Conservation (phyloP, 2,329 filamentous ascomycete species). For the Pseudogymnoascus sp. region DNA sequence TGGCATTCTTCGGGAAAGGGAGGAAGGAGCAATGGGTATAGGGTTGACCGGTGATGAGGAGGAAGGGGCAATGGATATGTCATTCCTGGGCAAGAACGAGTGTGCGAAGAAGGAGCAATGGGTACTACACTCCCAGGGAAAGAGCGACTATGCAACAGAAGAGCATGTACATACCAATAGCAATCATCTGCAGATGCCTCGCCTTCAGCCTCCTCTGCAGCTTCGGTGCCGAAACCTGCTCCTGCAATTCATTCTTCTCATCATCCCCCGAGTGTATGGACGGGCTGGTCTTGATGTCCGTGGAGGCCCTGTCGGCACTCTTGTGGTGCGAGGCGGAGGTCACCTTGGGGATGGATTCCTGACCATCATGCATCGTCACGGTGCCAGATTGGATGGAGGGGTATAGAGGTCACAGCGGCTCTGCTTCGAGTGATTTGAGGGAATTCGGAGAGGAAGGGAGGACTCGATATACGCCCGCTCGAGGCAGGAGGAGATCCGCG, state of each 20-base stretch:
- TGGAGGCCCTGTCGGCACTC: not conserved
- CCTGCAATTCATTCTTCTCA: constrained; percentile 22
- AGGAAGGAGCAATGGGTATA: not conserved
- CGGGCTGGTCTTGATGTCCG: not conserved
- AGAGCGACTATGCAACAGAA: not conserved
- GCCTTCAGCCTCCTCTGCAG: constrained; percentile 37
- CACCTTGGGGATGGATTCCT: not conserved
- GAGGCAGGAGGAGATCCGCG: not conserved
- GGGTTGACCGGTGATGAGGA: not conserved
- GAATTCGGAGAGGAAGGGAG: not conserved
- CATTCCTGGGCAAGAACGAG: not conserved
- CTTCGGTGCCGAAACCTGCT: constrained; percentile 6
- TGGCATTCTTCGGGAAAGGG: not conserved
- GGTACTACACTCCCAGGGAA: not conserved
- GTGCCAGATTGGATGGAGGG: not conserved
- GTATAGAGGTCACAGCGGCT: not conserved
- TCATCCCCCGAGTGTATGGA: constrained; percentile 14
- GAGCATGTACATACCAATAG: constrained; percentile 35
- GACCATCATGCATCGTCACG: not conserved
- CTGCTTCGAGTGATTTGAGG: not conserved
- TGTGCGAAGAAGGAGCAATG: not conserved
- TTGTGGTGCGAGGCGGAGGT: not conserved
- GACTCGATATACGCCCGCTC: not conserved
- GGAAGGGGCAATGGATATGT: not conserved
- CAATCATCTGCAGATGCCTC: constrained; percentile 60